Evolutionary conservation across 2,329 filamentous ascomycete species (phyloP).

Genomic region (Colletotrichum paranaense): DNA sequence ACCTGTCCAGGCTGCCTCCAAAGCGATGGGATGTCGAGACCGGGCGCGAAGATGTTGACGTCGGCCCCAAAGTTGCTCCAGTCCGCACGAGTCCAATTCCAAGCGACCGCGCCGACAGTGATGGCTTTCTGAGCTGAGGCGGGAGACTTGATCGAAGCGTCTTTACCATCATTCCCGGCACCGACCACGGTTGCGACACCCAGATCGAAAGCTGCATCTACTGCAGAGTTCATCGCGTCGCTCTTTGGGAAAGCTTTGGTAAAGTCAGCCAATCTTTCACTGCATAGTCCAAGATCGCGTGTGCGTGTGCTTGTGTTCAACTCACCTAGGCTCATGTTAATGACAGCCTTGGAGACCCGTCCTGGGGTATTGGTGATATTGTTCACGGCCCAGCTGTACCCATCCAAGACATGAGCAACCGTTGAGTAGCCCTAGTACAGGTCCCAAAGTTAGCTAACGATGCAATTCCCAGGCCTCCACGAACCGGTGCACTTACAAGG

Average conservation of each 20-base stretch:
- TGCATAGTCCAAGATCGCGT: too few relatives aligned
- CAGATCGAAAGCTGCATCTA: slow-evolving; percentile 46
- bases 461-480: too few relatives aligned
- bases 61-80: slow-evolving; percentile 47
- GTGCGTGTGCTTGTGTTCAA: too few relatives aligned
- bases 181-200: slow-evolving; percentile 62
- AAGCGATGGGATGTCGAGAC: slow-evolving; percentile 55
- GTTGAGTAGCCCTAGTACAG: slow-evolving; percentile 45
- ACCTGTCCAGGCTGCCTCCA: slow-evolving; percentile 45
- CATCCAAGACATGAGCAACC: slow-evolving; percentile 39
- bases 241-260: too few relatives aligned
- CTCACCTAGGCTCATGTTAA: slow-evolving; percentile 63
- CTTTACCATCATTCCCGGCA: slow-evolving; percentile 59
- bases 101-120: slow-evolving; percentile 57
- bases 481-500: too few relatives aligned
- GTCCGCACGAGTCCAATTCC: slow-evolving; percentile 59
- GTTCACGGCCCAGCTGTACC: slow-evolving; percentile 54
- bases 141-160: slow-evolving; percentile 41
- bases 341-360: slow-evolving; percentile 55
- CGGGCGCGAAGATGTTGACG: slow-evolving; percentile 64
- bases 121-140: slow-evolving; percentile 45
- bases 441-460: too few relatives aligned
- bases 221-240: slow-evolving; percentile 58
- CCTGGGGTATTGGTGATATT: slow-evolving; percentile 52
- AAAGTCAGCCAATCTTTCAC: too few relatives aligned